Evolutionary conservation across 495 filamentous ascomycete genomes (phyloP), one percentile per base, ranked within the genome.

Genomic region (Rhizodiscina lignyota): DNA sequence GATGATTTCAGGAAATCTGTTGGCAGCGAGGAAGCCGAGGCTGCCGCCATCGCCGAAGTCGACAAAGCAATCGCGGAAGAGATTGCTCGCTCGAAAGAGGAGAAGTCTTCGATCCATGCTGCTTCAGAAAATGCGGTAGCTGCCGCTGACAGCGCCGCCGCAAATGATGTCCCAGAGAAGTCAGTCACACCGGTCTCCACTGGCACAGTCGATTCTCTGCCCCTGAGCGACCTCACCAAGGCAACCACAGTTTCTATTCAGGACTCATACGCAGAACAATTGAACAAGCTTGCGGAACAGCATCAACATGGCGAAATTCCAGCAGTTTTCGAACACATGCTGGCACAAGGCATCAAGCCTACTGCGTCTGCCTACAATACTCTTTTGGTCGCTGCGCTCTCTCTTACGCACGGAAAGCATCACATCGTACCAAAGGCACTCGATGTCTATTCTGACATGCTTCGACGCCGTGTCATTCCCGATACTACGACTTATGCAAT

Each of bases 401-500:
- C 79, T 40, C 64, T 92, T 16, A 69, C 77, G 1, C 61, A 62
- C 4, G 71, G 81, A 47, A 74, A 74, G 50, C 72, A 76, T 33
- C 80, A 84, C 57, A 68, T 84, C 6, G 77, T 93, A 18, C 72
- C 81, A 31, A 93, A 92, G 59, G 85, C 82, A 4, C 69, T 96
- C 32, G 84, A 86, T 64, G 78, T 96, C 38, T 96, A 96, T 60
- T 78, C 83, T 28, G 83, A 94, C 53, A 93, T 97, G 87, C 76
- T 93, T 44, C 70, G 79, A 40, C 79, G 85, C 32, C 77, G 76
- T 47, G 75, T 94, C 28, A 56, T 66, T 18, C 87, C 87, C 12
- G 77, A 91, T 49, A 73, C 76, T 39, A 67, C 75, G 35, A 96
- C 85, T 4, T 96, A 91, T 57, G 71, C 82, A 48, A 83, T 78